phyloP scores from a whole-genome alignment of 1,284 basidiomycete species.

The Schizophyllum amplum region DNA sequence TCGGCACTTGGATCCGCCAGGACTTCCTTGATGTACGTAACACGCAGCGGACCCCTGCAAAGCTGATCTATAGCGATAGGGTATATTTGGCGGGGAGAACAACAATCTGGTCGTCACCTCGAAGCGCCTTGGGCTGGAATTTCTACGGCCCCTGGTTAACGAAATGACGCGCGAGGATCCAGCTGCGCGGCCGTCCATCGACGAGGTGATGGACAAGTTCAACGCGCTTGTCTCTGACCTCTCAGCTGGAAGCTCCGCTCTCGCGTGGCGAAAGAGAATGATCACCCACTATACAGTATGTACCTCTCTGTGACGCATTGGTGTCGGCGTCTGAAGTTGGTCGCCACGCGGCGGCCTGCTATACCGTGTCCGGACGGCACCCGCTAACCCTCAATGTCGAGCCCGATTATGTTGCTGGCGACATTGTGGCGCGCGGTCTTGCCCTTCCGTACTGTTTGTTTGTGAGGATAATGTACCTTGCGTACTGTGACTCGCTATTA shows the following conservation, averaged over 20 bases:
- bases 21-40: conserved; percentile 5
- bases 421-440: too few species aligned
- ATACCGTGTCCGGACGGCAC: too few species aligned
- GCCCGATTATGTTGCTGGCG: too few species aligned
- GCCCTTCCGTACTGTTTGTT: too few species aligned
- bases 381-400: too few species aligned
- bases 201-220: conserved; percentile 4
- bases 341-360: too few species aligned
- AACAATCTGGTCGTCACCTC: not conserved
- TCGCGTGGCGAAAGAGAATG: too few species aligned
- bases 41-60: not conserved
- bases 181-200: conserved; percentile 4
- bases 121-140: not conserved
- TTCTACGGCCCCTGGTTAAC: conserved; percentile 4
- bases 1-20: conserved; percentile 3
- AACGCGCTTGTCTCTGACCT: conserved; percentile 10
- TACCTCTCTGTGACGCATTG: too few species aligned
- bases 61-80: not conserved
- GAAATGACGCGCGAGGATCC: conserved; percentile 8
- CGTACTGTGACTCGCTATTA: too few species aligned
- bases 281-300: too few species aligned
- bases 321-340: too few species aligned
- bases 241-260: conserved; percentile 14
- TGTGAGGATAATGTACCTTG: too few species aligned
- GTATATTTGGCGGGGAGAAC: not conserved